Base-by-base conservation (phyloP, 2,329 filamentous ascomycete species). In the Calonectria naviculata region DNA sequence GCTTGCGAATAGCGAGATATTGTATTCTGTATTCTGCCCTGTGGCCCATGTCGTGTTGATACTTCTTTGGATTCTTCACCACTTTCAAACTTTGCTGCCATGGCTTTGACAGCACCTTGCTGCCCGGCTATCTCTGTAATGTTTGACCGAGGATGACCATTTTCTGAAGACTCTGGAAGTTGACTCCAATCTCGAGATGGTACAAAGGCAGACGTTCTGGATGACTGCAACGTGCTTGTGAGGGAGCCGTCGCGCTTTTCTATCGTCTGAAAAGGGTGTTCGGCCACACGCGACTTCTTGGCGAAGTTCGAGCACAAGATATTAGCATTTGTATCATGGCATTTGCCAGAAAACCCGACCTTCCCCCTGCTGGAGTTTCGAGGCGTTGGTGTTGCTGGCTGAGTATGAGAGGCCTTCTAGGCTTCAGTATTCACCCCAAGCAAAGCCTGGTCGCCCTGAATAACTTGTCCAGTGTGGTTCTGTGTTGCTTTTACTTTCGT, bases 81-180 rank as follows among this genome's bases (percentile, higher is more conserved):
- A 9, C 75, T 83, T 71, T 90, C 87, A 76, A 89, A 89, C 76
- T 85, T 83, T 41, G 88, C 88, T 5, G 88, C 85, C 82, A 90
- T 88, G 2, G 86, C 87, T 73, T 81, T 87, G 15, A 89, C 87
- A 4, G 81, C 78, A 24, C 78, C 76, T 70, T 67, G 73, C 26
- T 80, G 85, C 28, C 66, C 78, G 5, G 76, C 68, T 1, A 71
- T 71, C 9, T 73, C 74, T 3, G 73, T 69, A 41, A 76, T 61
- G 17, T 71, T 76, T 41, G 76, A 74, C 3, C 72, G 67, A 8
- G 68, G 60, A 4, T 63, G 58, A 0, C 64, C 54, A 9, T 61
- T 66, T 15, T 54, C 68, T 15, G 73, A 67, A 21, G 74, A 71
- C 17, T 64, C 75, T 4, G 74, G 62, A 5, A 73, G 19, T 3